Conservation (phyloP, 352 stramenopile genomes). For the Blastocystis sp. region DNA sequence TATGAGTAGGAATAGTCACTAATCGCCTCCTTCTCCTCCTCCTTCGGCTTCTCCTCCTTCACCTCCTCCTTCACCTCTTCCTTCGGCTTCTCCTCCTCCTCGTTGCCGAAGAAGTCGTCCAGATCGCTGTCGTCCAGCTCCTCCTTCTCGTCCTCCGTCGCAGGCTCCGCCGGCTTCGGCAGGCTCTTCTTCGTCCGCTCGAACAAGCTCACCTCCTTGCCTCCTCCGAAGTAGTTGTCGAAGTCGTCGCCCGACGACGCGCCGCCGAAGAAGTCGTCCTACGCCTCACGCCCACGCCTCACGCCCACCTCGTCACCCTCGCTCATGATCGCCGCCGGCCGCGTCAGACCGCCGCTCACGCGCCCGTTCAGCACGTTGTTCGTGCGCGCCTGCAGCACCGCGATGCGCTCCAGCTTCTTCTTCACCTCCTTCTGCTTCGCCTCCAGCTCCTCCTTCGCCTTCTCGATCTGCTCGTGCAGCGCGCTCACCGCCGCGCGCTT, state of each 20-base stretch:
- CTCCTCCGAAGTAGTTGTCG: neutral
- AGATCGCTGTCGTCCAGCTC: neutral
- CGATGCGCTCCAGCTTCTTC: constrained; percentile 50
- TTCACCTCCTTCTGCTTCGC: constrained; percentile 69
- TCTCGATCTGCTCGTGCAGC: constrained; percentile 59
- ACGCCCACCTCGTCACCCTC: neutral
- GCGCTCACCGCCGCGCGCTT: constrained; percentile 34
- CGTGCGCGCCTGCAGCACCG: constrained; percentile 40
- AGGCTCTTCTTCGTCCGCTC: neutral
- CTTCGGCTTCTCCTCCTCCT: constrained; percentile 24
- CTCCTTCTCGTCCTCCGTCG: neutral
- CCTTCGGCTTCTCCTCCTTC: constrained; percentile 43
- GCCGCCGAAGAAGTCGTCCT: constrained; percentile 44
- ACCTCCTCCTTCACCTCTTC: constrained; percentile 8
- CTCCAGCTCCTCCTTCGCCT: constrained; percentile 64
- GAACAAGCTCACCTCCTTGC: neutral
- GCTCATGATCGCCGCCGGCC: neutral
- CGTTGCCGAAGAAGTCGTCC: constrained; percentile 48
- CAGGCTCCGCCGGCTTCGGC: neutral
- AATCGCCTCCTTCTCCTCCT: neutral
- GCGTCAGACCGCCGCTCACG: neutral
- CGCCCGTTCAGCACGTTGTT: constrained; percentile 51
- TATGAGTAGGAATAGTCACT: constrained; percentile 57
- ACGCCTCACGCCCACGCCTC: neutral
- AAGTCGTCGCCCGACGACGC: neutral